Percentiles rank a stretch among this genome's conserved stretches.
phyloP scores from a whole-genome alignment of 148 eudicot genomes.

The Amaranthus hypochondriacus region DNA sequence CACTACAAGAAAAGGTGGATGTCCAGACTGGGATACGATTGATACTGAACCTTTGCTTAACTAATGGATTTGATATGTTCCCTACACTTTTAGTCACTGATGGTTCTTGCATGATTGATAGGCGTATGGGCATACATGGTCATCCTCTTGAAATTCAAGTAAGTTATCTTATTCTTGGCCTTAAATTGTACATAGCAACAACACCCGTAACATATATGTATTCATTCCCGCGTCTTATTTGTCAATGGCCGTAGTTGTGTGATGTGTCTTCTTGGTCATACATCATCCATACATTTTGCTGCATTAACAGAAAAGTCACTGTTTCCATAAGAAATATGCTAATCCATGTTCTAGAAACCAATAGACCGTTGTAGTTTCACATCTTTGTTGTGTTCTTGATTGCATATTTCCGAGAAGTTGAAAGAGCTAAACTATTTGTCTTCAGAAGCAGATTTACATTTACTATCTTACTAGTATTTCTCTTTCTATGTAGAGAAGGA shows the following conservation, averaged over 20 bases:
- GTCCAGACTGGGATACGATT: conserved; percentile 79
- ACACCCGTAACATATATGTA: background rate
- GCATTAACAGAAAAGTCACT: background rate
- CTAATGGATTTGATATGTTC: conserved; percentile 92
- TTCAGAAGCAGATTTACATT: background rate
- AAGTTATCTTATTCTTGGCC: conserved; percentile 23
- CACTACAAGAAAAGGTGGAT: conserved; percentile 77
- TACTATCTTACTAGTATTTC: background rate
- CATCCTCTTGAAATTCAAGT: conserved; percentile 97
- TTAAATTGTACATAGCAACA: background rate
- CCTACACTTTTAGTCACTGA: conserved; percentile 88
- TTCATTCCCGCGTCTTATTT: background rate
- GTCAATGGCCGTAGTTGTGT: background rate
- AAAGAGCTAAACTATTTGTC: background rate
- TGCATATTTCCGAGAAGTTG: too few relatives aligned
- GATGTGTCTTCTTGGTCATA: background rate
- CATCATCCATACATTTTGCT: background rate
- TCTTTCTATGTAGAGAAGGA: background rate
- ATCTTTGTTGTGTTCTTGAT: too few relatives aligned
- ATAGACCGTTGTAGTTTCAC: too few relatives aligned
- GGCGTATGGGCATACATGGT: conserved; percentile 96
- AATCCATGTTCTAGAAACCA: too few relatives aligned
- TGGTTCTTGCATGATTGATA: conserved; percentile 97
- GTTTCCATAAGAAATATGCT: too few relatives aligned
- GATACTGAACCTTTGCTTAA: conserved; percentile 67